Evolutionary conservation across 2,329 filamentous ascomycete genomes (phyloP).

Genomic region (Knoxdaviesia capensis): DNA sequence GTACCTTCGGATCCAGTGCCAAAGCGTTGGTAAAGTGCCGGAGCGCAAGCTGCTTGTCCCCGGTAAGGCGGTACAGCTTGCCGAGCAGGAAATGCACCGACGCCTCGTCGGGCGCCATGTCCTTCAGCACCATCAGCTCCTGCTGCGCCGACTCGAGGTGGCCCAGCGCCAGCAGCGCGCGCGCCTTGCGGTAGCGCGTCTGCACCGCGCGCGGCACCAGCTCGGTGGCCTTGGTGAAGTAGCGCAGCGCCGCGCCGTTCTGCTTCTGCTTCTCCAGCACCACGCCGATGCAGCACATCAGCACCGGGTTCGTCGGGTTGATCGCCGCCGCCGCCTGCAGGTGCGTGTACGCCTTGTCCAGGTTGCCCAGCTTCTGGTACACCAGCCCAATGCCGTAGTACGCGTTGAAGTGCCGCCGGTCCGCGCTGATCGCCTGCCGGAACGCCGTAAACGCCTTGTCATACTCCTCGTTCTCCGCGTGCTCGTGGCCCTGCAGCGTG

Average conservation of each 20-base stretch:
- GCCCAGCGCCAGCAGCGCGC: conserved; percentile 59
- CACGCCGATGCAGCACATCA: conserved; percentile 81
- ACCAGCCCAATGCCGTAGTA: conserved; percentile 80
- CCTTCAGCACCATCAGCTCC: conserved; percentile 75
- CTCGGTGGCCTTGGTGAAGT: conserved; percentile 66
- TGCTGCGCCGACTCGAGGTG: conserved; percentile 52
- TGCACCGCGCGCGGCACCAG: conserved; percentile 65
- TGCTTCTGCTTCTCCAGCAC: conserved; percentile 81
- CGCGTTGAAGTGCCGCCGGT: conserved; percentile 89
- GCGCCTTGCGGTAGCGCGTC: conserved; percentile 82
- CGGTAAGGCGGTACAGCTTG: conserved; percentile 55
- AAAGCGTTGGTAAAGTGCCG: conserved; percentile 86
- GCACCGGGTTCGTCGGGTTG: conserved; percentile 82
- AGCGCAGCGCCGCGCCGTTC: conserved; percentile 53
- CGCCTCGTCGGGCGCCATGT: conserved; percentile 81
- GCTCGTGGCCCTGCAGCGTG: conserved; percentile 88
- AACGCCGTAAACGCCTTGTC: conserved; percentile 85
- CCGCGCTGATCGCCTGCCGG: conserved; percentile 65
- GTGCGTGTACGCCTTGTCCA: conserved; percentile 78
- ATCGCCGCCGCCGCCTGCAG: conserved; percentile 76
- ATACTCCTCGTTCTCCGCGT: conserved; percentile 90
- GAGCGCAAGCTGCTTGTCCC: conserved; percentile 62
- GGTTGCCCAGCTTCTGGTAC: conserved; percentile 78
- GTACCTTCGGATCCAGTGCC: conserved; percentile 89
- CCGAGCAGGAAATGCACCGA: conserved; percentile 92